Evolutionary conservation across 2,329 filamentous ascomycete species (phyloP), one percentile per base, ranked within the genome.

Genomic region (Thelonectria rubi): DNA sequence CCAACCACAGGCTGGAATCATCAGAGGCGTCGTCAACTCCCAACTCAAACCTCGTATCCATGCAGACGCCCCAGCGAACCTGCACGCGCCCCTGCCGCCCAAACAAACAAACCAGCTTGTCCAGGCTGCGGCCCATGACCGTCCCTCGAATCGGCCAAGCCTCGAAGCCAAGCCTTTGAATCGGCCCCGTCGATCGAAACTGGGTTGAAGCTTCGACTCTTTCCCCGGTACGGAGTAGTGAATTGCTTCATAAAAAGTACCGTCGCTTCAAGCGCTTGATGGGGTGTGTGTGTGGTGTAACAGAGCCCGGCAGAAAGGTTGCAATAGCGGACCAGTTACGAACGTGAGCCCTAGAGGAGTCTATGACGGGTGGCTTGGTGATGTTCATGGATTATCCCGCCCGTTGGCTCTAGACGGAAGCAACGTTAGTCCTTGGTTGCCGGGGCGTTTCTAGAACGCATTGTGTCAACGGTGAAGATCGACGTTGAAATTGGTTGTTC

Each of bases 31-130:
- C 8, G 47, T 24, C 40, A 32, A 32, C 37, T 30, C 8, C 9
- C n/a, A 18, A 15, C 32, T 58, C 20, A 7, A n/a, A 30, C 47
- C 32, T 60, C 58, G 46, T 47, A 56, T 60, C 52, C 52, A 49
- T 55, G 52, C 39, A 24, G 21, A 51, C 34, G 26, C 42, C 24
- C n/a, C 30, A 26, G 42, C 15, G 34, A 18, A 34, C 20, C 26
- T 14, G 12, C 24, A 52, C 24, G 42, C 30, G 34, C 42, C 58
- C 52, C 58, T 56, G 58, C 52, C 52, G 32, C 58, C 32, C 32
- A 49, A 15, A 15, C 47, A 21, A 32, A 4, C 15, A 49, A 15
- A 20, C 47, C 34, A 32, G 12, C 15, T 18, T 24, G 18, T 46
- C 14, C 43, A 26, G 18, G 9, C 45, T 40, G 43, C 14, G n/a